Conservation (phyloP, 164 flowering plant genomes). For the Dillenia suffruticosa region DNA sequence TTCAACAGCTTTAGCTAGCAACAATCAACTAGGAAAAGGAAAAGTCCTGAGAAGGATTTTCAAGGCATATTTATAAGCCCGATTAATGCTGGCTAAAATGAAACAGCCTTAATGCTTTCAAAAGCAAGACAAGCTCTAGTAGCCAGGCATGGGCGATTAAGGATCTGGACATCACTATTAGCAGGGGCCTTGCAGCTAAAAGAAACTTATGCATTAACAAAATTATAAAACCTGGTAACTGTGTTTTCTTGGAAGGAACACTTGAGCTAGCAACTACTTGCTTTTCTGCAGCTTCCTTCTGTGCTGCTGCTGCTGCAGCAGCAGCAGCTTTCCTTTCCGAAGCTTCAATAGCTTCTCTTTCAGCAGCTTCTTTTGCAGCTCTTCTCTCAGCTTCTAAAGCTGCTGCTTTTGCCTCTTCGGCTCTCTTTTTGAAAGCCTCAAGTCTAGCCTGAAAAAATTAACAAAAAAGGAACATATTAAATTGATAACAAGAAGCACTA, state of each 20-base stretch:
- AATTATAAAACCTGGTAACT: slow-evolving; percentile 33
- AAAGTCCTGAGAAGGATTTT: too few relatives aligned
- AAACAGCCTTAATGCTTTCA: too few relatives aligned
- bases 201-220: neutral
- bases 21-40: too few relatives aligned
- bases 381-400: slow-evolving; percentile 65
- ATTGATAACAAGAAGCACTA: neutral
- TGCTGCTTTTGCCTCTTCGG: slow-evolving; percentile 56
- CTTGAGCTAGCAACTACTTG: slow-evolving; percentile 13
- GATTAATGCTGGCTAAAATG: too few relatives aligned
- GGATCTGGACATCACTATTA: too few relatives aligned
- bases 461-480: neutral
- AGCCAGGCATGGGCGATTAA: too few relatives aligned
- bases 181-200: neutral
- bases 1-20: too few relatives aligned
- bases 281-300: slow-evolving; percentile 12
- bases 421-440: slow-evolving; percentile 38
- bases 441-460: slow-evolving; percentile 36
- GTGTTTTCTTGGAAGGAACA: slow-evolving; percentile 7
- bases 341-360: slow-evolving; percentile 38
- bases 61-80: too few relatives aligned
- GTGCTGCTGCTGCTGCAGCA: slow-evolving; percentile 12
- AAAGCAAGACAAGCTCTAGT: too few relatives aligned
- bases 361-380: slow-evolving; percentile 65
- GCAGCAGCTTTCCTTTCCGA: slow-evolving; percentile 11